Conservation (phyloP, 345 rosid genomes). For the Gossypium ekmanianum region DNA sequence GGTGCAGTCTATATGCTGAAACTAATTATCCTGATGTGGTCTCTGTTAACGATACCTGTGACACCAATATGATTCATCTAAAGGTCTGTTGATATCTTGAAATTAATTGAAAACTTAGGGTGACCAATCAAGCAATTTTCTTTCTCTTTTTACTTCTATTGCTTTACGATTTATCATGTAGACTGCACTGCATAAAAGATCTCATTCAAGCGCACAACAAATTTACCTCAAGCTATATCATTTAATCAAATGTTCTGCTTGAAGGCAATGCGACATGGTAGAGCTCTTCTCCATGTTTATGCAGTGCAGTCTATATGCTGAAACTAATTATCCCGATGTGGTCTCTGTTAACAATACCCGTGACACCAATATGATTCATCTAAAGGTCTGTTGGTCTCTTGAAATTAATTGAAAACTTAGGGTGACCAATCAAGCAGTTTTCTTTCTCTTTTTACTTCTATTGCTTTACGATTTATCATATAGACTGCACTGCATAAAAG, state of each 20-base stretch:
- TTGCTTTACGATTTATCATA: background rate
- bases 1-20: conserved; percentile 19
- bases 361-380: conserved; percentile 40
- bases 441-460: background rate
- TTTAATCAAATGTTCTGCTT: conserved; percentile 7
- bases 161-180: background rate
- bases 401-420: background rate
- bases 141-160: background rate
- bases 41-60: conserved; percentile 36
- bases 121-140: background rate
- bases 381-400: conserved; percentile 54
- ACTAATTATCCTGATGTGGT: conserved; percentile 70
- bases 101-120: background rate
- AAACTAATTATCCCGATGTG: conserved; percentile 69
- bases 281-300: conserved; percentile 49
- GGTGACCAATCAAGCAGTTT: background rate
- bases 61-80: conserved; percentile 43
- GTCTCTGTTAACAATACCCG: conserved; percentile 40
- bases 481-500: background rate
- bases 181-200: background rate
- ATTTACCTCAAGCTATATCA: background rate
- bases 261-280: conserved; percentile 41
- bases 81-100: conserved; percentile 47
- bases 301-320: conserved; percentile 2
- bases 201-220: background rate